phyloP scores from a whole-genome alignment of 164 flowering plant genomes.

The Dillenia turbinata region DNA sequence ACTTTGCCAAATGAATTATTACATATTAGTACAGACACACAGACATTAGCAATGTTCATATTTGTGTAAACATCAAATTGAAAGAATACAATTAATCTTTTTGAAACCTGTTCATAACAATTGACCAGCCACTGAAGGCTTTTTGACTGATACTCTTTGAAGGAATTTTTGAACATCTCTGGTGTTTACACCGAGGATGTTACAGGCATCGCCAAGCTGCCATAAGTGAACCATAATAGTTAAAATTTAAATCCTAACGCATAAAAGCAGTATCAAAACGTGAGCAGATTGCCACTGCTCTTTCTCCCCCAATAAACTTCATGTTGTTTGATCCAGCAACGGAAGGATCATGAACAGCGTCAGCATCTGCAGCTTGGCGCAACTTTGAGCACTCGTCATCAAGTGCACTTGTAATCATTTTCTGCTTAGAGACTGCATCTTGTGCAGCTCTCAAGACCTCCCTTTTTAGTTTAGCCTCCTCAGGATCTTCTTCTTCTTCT shows the following conservation, averaged over 20 bases:
- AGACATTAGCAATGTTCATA: no score
- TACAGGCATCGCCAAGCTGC: conserved; percentile 96
- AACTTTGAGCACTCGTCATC: conserved; percentile 77
- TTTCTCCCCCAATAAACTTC: no score
- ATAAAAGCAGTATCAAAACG: not conserved
- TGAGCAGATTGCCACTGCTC: no score
- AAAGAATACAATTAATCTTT: no score
- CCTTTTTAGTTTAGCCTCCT: conserved; percentile 76
- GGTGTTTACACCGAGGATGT: conserved; percentile 92
- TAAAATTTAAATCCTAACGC: not conserved
- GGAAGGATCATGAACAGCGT: conserved; percentile 39
- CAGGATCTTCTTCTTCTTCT: conserved; percentile 59
- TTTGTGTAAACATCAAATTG: no score
- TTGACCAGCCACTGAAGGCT: conserved; percentile 99
- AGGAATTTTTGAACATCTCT: conserved; percentile 76
- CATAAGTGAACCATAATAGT: conserved; percentile 7
- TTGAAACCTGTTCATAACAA: conserved; percentile 88
- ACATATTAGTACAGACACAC: no score
- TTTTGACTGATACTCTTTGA: conserved; percentile 94
- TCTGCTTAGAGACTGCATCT: conserved; percentile 94
- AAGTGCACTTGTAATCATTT: conserved; percentile 76
- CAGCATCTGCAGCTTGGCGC: conserved; percentile 60
- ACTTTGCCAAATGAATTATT: no score
- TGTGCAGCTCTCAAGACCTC: conserved; percentile 90
- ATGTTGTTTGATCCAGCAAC: conserved; percentile 74